phyloP scores from a whole-genome alignment of 176 grass and related monocot genomes.

The Aechmea fasciata region DNA sequence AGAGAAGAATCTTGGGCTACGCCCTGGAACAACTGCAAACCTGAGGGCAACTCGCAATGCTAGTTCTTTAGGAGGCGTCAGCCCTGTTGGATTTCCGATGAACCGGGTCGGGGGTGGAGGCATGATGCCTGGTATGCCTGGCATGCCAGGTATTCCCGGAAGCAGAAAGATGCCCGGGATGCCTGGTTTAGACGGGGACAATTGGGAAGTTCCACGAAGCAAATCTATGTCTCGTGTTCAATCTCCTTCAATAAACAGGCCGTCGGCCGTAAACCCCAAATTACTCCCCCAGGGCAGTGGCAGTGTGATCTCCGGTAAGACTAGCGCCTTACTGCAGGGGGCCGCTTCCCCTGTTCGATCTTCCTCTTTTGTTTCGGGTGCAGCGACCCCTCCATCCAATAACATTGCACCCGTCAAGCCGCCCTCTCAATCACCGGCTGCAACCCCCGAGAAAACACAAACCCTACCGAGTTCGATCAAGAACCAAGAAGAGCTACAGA shows the following conservation, averaged over 20 bases:
- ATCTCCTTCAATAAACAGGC: slow-evolving; percentile 27
- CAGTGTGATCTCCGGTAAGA: slow-evolving; percentile 56
- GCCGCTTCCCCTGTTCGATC: slow-evolving; percentile 24
- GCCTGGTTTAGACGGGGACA: slow-evolving; percentile 82
- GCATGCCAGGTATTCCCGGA: slow-evolving; percentile 93
- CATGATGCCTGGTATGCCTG: slow-evolving; percentile 93
- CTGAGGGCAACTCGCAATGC: slow-evolving; percentile 11
- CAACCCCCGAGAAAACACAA: slow-evolving; percentile 23
- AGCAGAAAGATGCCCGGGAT: slow-evolving; percentile 97
- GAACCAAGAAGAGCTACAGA: slow-evolving; percentile 40
- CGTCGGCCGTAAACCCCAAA: slow-evolving; percentile 41
- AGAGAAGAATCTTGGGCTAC: slow-evolving; percentile 59
- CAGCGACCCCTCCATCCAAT: slow-evolving; percentile 25
- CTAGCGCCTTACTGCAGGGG: slow-evolving; percentile 51
- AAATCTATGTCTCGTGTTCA: slow-evolving; percentile 60
- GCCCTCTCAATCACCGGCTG: slow-evolving; percentile 24
- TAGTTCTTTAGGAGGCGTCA: slow-evolving; percentile 16
- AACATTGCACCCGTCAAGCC: slow-evolving; percentile 30
- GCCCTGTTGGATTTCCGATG: slow-evolving; percentile 6
- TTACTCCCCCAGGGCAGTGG: slow-evolving; percentile 78
- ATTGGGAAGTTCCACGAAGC: slow-evolving; percentile 88
- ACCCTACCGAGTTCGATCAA: slow-evolving; percentile 17
- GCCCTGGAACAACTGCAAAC: slow-evolving; percentile 33
- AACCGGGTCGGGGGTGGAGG: slow-evolving; percentile 22
- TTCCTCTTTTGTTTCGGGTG: slow-evolving; percentile 13